Evolutionary conservation across 2,329 filamentous ascomycete genomes (phyloP).

Genomic region (Fusarium haematococcum): DNA sequence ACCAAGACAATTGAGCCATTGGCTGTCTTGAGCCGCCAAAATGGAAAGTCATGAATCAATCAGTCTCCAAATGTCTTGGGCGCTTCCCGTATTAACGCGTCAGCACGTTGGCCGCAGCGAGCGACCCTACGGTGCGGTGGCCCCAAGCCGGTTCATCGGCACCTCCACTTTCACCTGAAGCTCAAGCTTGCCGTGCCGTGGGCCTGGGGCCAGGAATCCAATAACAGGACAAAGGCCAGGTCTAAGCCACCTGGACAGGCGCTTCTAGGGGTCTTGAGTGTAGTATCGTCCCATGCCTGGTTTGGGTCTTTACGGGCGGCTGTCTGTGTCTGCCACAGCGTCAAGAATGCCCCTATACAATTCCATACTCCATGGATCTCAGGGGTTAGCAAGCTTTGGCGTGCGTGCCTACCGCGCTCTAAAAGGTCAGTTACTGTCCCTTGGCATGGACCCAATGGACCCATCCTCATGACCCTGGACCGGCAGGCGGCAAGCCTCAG

Average conservation of each 20-base stretch:
- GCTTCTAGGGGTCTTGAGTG: conserved; percentile 3
- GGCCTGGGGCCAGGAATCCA: conserved; percentile 2
- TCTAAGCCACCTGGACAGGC: neutral
- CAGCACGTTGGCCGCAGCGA: conserved; percentile 40
- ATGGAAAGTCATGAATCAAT: conserved; percentile 2
- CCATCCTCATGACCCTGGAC: conserved; percentile 17
- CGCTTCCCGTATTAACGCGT: conserved; percentile 39
- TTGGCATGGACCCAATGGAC: neutral
- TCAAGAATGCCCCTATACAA: conserved; percentile 1
- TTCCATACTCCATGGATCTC: neutral
- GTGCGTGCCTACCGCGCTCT: neutral
- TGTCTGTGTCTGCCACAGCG: conserved; percentile 10
- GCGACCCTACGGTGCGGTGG: conserved; percentile 1
- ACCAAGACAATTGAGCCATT: conserved; percentile 15
- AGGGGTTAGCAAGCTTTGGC: neutral
- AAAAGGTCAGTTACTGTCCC: neutral
- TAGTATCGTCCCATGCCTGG: neutral
- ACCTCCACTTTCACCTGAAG: conserved; percentile 36
- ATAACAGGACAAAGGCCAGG: neutral
- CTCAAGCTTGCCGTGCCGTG: conserved; percentile 21
- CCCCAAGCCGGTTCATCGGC: conserved; percentile 40
- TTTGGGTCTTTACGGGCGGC: conserved; percentile 15
- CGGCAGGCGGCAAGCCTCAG: neutral
- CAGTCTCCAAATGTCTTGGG: neutral
- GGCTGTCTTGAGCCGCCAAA: conserved; percentile 28